Conservation (phyloP, 805 yeast genomes). For the Sugiyamaella americana region DNA sequence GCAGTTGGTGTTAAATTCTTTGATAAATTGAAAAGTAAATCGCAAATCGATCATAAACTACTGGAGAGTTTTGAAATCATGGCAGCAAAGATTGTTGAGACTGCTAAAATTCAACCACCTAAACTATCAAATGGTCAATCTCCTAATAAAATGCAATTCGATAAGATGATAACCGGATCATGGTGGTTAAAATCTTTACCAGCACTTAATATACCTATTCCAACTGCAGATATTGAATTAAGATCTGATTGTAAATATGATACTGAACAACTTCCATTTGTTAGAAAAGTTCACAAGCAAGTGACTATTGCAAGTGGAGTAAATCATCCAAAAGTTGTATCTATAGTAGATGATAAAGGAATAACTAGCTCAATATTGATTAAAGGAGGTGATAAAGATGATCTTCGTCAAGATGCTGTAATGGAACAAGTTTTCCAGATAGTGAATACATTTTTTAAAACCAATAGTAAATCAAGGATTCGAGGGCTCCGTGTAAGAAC, state of each 20-base stretch:
- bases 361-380: slow-evolving; percentile 50
- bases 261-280: slow-evolving; percentile 36
- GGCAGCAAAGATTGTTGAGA: slow-evolving; percentile 3
- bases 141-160: neutral
- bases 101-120: slow-evolving; percentile 1
- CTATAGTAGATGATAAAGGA: slow-evolving; percentile 54
- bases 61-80: slow-evolving; percentile 9
- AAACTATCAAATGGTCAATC: neutral
- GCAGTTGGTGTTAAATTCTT: slow-evolving; percentile 17
- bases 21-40: slow-evolving; percentile 4
- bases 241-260: slow-evolving; percentile 41
- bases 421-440: slow-evolving; percentile 96
- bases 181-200: slow-evolving; percentile 56
- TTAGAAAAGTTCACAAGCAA: slow-evolving; percentile 40
- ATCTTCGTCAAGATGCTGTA: slow-evolving; percentile 88
- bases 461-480: slow-evolving; percentile 49
- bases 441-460: slow-evolving; percentile 60
- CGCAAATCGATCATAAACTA: neutral
- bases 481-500: slow-evolving; percentile 66
- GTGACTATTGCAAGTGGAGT: slow-evolving; percentile 77
- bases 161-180: slow-evolving; percentile 3
- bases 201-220: slow-evolving; percentile 50
- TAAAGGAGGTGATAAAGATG: slow-evolving; percentile 79
- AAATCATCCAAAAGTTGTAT: slow-evolving; percentile 78
- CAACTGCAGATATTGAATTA: slow-evolving; percentile 47